A percentile compares a stretch with the other conserved stretches of the same genome.
Evolutionary conservation across 2,329 filamentous ascomycete genomes (phyloP).

Genomic region (Epichloe hybrida): DNA sequence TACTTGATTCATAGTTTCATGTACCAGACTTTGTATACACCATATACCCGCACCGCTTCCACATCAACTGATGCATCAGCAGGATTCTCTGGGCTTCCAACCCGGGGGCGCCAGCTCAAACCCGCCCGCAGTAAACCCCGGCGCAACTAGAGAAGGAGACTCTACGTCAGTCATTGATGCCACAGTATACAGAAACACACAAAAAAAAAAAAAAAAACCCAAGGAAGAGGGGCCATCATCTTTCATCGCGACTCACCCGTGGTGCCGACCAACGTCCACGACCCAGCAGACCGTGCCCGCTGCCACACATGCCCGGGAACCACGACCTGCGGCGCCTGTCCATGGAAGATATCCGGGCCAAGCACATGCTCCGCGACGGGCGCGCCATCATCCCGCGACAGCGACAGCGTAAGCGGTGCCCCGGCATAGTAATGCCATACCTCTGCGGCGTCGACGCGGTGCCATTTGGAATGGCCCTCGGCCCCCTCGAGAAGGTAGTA

Average conservation of each 20-base stretch:
- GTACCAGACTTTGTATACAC: no score
- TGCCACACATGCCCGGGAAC: conserved; percentile 31
- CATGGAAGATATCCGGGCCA: conserved; percentile 26
- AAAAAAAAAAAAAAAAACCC: no score
- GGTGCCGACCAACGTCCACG: conserved; percentile 33
- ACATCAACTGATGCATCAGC: background rate
- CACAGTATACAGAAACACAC: no score
- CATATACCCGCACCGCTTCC: background rate
- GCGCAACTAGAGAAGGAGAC: background rate
- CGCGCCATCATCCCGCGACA: conserved; percentile 28
- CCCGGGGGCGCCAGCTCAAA: background rate
- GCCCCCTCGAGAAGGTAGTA: conserved; percentile 37
- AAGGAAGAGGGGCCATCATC: background rate
- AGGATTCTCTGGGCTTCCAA: background rate
- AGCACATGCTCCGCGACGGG: conserved; percentile 15
- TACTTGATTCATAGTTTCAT: no score
- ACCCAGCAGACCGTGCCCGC: conserved; percentile 19
- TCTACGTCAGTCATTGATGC: background rate
- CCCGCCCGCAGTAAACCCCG: background rate
- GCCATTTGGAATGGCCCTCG: conserved; percentile 31
- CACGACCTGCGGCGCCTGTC: conserved; percentile 28
- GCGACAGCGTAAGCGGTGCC: conserved; percentile 30
- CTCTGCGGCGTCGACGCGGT: conserved; percentile 32
- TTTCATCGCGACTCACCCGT: conserved; percentile 6
- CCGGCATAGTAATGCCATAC: conserved; percentile 42